Base-by-base conservation (phyloP, 164 flowering plant genomes). In the Kingdonia uniflora region DNA sequence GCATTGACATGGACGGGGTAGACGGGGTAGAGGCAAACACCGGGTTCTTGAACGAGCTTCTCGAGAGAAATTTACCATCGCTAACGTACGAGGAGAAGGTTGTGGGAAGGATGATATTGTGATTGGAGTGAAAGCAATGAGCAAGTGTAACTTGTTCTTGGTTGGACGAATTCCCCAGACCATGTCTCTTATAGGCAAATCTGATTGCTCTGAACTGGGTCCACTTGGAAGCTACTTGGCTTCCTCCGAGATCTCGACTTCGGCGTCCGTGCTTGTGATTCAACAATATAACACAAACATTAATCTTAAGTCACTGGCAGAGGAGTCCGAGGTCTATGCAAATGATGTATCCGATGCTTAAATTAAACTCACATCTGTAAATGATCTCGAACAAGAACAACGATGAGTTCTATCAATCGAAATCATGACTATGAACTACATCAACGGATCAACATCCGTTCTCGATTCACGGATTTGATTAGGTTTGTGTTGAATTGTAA, bases 171-270 rank as follows among this genome's bases (percentile, higher is more conserved):
- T 22, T 56, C 68, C 85, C 2, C 43, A 56, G 14, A 56, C 19
- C 0, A 49, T 42, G 11, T 56, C 53, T 2, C 42, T 66, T 17
- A 37, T 40, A 11, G 56, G 51, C 11, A 52, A 19, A 22, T 64
- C 55, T 3, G 79, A 76, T 19, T 74, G 75, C 43, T 66, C 74
- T 0, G 84, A 79, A 39, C 55, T 76, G 4, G 84, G 84, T 0
- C 74, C 74, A 5, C 55, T 79, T 0, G 84, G 77, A 25, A 57
- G 68, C 57, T 66, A 65, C 54, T 54, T 79, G 54, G 71, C 71
- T 0, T 68, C 72, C 0, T 58, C 70, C 0, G 76, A 66, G 13
- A 67, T 73, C 54, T 65, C 59, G 1, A 42, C 49, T 1, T 16
- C 15, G 41, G 60, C 65, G 13, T 62, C 65, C 4, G 65, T 55